A percentile compares a stretch with the other conserved stretches of the same genome.
phyloP scores from a whole-genome alignment of 2,329 filamentous ascomycete genomes.

The Sporothrix phasma region DNA sequence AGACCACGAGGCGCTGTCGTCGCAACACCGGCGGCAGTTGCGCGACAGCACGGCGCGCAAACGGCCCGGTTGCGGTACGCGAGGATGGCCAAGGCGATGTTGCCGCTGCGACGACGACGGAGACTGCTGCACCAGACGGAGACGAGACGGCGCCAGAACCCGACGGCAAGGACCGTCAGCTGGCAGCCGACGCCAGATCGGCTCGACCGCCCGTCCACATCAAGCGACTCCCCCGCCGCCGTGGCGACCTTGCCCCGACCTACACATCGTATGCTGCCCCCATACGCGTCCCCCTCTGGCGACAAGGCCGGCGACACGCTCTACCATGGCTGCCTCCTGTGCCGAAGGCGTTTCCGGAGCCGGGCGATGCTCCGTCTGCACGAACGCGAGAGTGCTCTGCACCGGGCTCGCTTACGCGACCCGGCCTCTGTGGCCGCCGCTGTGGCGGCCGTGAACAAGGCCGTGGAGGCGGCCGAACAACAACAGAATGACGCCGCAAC shows the following conservation, averaged over 20 bases:
- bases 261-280: constrained; percentile 44
- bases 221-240: constrained; percentile 23
- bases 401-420: constrained; percentile 25
- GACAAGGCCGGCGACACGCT: constrained; percentile 33
- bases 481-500: background rate
- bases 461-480: constrained; percentile 11
- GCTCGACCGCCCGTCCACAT: constrained; percentile 24
- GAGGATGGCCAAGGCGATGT: background rate
- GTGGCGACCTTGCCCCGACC: constrained; percentile 28
- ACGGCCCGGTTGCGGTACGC: constrained; percentile 14
- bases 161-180: background rate
- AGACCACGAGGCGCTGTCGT: constrained; percentile 22
- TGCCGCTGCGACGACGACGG: background rate
- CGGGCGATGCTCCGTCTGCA: constrained; percentile 33
- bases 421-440: constrained; percentile 24
- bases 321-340: constrained; percentile 30
- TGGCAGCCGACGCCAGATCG: no score
- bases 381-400: constrained; percentile 36
- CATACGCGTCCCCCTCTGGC: background rate
- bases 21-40: constrained; percentile 20
- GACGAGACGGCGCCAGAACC: background rate
- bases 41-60: constrained; percentile 14
- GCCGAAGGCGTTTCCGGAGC: constrained; percentile 33
- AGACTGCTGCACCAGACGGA: background rate
- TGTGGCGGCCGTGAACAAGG: constrained; percentile 25